Percentiles rank a stretch among this genome's conserved stretches.
Conservation (phyloP, 2,329 filamentous ascomycete species). For the Arachnomyces sp. region DNA sequence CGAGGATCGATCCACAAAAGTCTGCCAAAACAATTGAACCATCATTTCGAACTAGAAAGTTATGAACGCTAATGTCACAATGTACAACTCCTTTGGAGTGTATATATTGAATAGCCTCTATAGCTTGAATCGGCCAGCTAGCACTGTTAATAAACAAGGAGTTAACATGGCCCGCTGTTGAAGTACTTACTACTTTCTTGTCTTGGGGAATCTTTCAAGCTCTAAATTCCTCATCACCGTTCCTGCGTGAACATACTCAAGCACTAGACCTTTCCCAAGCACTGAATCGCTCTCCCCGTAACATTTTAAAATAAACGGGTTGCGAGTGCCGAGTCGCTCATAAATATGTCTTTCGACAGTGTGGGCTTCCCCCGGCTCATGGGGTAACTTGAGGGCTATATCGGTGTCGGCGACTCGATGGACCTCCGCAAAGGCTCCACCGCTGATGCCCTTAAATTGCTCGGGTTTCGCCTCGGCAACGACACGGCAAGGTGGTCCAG, state of each 20-base stretch:
- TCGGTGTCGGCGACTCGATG: constrained; percentile 2
- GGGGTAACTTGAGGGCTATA: constrained; percentile 3
- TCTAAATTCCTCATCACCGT: constrained; percentile 3
- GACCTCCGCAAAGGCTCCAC: constrained; percentile 8
- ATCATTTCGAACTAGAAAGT: constrained; percentile 5
- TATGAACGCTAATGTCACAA: constrained; percentile 17
- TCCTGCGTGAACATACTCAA: constrained; percentile 4
- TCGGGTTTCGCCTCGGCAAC: too few species aligned
- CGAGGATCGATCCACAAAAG: constrained; percentile 7
- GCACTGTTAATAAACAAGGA: neutral
- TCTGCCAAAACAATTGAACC: constrained; percentile 1
- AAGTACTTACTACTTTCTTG: constrained; percentile 3
- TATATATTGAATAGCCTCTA: constrained; percentile 23
- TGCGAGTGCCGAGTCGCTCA: constrained; percentile 6
- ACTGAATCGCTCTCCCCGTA: constrained; percentile 5
- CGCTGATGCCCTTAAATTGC: too few species aligned
- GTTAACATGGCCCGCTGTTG: too few species aligned
- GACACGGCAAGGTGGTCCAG: too few species aligned
- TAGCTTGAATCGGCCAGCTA: constrained; percentile 15
- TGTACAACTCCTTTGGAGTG: constrained; percentile 25
- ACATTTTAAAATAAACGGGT: constrained; percentile 6
- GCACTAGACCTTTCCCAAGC: too few species aligned
- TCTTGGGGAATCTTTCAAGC: neutral
- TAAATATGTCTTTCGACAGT: constrained; percentile 7
- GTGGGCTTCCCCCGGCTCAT: constrained; percentile 2